These are phyloP conservation scores for Trichomonas gallinae DNA, from an alignment of 208 protist genomes.

Conservation along the genomic window DNA sequence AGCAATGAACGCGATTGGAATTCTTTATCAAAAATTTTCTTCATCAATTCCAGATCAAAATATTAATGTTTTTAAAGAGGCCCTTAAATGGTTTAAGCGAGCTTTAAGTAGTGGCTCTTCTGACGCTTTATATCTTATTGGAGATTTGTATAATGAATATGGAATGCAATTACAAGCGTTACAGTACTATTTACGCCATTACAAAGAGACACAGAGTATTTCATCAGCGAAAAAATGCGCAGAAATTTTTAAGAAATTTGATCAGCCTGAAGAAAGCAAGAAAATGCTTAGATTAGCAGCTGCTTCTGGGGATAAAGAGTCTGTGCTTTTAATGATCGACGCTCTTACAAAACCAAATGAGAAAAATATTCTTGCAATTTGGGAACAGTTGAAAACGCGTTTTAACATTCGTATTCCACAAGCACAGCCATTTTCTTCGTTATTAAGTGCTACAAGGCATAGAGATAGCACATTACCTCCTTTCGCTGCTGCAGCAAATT, in stretches of 20 bases:
- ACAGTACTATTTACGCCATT: background rate
- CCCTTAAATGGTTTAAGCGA: background rate
- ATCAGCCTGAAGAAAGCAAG: background rate
- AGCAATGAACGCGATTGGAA: background rate
- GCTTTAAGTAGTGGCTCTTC: background rate
- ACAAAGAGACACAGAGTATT: background rate
- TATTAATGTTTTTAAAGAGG: background rate
- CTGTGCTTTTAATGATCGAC: background rate
- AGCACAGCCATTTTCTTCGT: background rate
- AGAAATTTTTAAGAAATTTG: background rate
- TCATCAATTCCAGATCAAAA: background rate
- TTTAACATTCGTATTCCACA: background rate
- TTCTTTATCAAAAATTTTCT: background rate
- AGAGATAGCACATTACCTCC: background rate
- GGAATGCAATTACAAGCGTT: background rate
- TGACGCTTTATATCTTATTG: background rate
- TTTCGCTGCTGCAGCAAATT: background rate
- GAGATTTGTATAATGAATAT: background rate
- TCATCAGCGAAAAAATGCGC: background rate
- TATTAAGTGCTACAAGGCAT: background rate
- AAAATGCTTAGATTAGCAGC: background rate
- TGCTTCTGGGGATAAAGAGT: background rate
- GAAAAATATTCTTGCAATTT: background rate
- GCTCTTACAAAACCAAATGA: background rate
- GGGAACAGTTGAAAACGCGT: background rate